Percentiles rank a stretch among this genome's conserved stretches.
These are phyloP conservation scores for Saussurea involucrata DNA, from an alignment of 129 eudicot genomes.

Conservation along the genomic window DNA sequence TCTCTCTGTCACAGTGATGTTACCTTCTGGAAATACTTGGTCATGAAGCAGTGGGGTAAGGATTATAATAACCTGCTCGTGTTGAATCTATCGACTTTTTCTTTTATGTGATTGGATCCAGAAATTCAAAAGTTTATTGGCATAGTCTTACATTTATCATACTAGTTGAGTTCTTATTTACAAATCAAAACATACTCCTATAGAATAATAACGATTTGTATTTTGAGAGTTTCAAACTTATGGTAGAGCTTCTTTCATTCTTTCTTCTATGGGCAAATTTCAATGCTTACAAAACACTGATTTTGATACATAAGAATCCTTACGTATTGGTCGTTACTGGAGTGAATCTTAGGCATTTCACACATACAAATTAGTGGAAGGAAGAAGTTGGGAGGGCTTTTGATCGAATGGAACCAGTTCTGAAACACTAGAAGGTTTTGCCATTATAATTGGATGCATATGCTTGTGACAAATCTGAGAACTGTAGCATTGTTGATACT, in stretches of 20 bases:
- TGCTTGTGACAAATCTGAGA: background rate
- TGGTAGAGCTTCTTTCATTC: background rate
- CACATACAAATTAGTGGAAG: background rate
- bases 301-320: background rate
- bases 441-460: background rate
- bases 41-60: slow-evolving; percentile 92
- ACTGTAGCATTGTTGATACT: background rate
- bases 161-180: too few species aligned
- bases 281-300: background rate
- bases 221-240: background rate
- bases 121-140: too few species aligned
- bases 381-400: background rate
- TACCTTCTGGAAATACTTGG: slow-evolving; percentile 71
- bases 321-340: background rate
- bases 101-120: too few species aligned
- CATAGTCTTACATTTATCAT: too few species aligned
- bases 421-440: background rate
- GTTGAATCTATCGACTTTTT: too few species aligned
- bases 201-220: too few species aligned
- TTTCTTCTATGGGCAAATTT: too few species aligned
- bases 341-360: background rate
- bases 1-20: slow-evolving; percentile 63
- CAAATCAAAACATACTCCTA: too few species aligned
- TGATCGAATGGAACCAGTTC: background rate
- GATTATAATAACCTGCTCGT: background rate